phyloP scores from a whole-genome alignment of 1,284 basidiomycete species.

The Neonothopanus nambi region DNA sequence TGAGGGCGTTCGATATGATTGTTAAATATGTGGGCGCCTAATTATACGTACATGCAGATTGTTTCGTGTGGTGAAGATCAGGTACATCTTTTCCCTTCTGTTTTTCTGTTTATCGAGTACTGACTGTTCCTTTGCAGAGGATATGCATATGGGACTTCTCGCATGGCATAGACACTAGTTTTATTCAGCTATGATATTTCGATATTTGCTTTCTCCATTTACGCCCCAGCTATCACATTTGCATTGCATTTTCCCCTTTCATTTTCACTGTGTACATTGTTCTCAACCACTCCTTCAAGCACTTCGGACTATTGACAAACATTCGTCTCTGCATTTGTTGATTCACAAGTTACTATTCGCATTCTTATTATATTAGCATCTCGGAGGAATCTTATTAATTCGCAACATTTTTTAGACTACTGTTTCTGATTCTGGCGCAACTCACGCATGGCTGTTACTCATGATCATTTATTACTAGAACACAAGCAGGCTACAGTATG shows the following conservation, averaged over 20 bases:
- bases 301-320: no score
- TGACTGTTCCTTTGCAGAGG: conserved; percentile 41
- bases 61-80: conserved; percentile 85
- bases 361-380: not conserved
- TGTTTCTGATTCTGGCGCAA: no score
- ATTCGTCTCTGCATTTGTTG: not conserved
- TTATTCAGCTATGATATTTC: conserved; percentile 34
- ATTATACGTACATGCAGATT: conserved; percentile 33
- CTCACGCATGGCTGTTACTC: no score
- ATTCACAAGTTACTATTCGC: not conserved
- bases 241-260: not conserved
- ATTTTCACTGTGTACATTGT: not conserved
- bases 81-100: conserved; percentile 40
- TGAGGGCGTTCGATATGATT: conserved; percentile 25
- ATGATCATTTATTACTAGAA: no score
- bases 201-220: not conserved
- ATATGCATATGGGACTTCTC: conserved; percentile 89
- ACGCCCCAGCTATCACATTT: not conserved
- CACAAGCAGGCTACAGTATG: no score
- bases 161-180: conserved; percentile 75
- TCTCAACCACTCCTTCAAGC: no score
- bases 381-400: not conserved
- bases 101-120: conserved; percentile 16
- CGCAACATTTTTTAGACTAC: not conserved
- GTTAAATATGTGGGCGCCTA: not conserved